Conservation (phyloP, 805 yeast species). For the Suhomyces tanzawaensis region DNA sequence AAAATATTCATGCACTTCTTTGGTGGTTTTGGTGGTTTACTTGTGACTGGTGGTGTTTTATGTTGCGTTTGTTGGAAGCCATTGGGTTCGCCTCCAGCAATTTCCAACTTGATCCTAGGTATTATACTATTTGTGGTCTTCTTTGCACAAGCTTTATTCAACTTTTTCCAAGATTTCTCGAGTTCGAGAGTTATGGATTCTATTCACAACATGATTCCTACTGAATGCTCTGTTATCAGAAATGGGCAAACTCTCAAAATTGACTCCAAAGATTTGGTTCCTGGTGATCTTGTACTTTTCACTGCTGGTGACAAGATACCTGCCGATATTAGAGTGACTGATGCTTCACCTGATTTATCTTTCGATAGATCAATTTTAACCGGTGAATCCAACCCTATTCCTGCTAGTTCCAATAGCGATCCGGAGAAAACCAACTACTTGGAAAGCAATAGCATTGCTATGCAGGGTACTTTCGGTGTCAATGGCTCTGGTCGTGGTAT, state of each 20-base stretch:
- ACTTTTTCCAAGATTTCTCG: conserved; percentile 48
- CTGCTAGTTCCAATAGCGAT: conserved; percentile 27
- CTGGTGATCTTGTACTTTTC: conserved; percentile 44
- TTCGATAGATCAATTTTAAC: conserved; percentile 49
- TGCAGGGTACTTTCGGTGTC: conserved; percentile 46
- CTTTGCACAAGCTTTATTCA: conserved; percentile 41
- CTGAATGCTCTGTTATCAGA: conserved; percentile 34
- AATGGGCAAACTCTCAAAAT: conserved; percentile 26
- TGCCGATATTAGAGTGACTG: conserved; percentile 45
- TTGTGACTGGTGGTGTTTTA: conserved; percentile 41
- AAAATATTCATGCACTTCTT: conserved; percentile 40
- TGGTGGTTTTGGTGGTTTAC: conserved; percentile 48
- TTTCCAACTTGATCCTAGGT: conserved; percentile 44
- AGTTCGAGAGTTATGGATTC: conserved; percentile 49
- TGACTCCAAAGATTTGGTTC: conserved; percentile 37
- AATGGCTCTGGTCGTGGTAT: conserved; percentile 45
- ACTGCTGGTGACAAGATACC: conserved; percentile 42
- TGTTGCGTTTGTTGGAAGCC: conserved; percentile 48
- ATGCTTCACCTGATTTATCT: conserved; percentile 34
- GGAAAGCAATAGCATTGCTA: conserved; percentile 42
- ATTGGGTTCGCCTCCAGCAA: conserved; percentile 45
- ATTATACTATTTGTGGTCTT: conserved; percentile 40
- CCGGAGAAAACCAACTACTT: conserved; percentile 36
- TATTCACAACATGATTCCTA: conserved; percentile 43
- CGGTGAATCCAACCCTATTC: conserved; percentile 46